Conservation (phyloP, 2,329 filamentous ascomycete genomes). For the Fragosphaeria purpurea region DNA sequence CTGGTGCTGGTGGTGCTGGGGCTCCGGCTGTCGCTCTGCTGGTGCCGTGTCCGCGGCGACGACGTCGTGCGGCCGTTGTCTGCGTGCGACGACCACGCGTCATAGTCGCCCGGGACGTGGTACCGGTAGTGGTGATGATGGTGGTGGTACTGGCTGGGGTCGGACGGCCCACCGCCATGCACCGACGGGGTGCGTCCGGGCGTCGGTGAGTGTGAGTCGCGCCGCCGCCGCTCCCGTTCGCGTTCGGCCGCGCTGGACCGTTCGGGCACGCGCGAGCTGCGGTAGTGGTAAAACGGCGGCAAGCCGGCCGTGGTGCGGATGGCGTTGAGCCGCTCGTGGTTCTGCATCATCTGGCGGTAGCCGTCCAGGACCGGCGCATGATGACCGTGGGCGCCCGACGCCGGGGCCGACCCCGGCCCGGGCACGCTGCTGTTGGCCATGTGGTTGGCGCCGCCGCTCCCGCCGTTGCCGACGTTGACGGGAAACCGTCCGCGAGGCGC, state of each 20-base stretch:
- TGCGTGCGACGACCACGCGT: not conserved
- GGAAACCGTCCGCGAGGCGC: not conserved
- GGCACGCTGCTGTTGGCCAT: not conserved
- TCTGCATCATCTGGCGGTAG: conserved; percentile 9
- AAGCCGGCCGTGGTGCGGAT: conserved; percentile 15
- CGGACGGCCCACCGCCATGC: no score
- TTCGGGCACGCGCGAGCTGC: conserved; percentile 7
- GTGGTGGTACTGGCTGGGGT: no score
- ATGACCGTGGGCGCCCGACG: not conserved
- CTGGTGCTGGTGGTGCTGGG: not conserved
- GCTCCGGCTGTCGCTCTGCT: not conserved
- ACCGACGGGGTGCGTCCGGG: not conserved
- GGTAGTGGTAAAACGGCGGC: conserved; percentile 1
- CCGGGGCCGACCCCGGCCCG: not conserved
- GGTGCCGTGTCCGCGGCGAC: not conserved
- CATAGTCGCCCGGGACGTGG: not conserved
- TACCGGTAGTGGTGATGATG: not conserved
- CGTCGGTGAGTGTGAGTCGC: conserved; percentile 12
- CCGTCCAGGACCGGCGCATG: not conserved
- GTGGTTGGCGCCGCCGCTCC: not conserved
- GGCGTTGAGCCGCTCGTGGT: conserved; percentile 16
- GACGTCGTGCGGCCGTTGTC: no score
- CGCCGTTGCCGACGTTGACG: not conserved
- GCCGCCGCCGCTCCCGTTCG: conserved; percentile 10
- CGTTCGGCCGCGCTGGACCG: conserved; percentile 5